Evolutionary conservation across 2,329 filamentous ascomycete species (phyloP), one percentile per base, ranked within the genome.

Genomic region (Bimuria novae-zelandiae): DNA sequence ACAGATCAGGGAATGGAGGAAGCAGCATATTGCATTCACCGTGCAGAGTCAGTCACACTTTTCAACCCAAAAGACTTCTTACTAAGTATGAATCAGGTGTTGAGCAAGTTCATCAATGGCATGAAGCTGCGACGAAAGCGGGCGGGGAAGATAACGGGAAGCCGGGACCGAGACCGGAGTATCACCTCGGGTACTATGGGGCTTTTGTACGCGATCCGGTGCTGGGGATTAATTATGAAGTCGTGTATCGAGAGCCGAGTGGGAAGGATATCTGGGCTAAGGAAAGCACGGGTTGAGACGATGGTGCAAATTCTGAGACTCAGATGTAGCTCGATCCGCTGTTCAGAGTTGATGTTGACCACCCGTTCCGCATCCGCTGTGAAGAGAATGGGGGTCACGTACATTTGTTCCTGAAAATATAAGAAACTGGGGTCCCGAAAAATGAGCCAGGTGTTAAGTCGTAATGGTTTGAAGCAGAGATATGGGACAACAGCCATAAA

Each of bases 131-230:
- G 23, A 11, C 60, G 0, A 52, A 52, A 33, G 51, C 55, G 3
- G 61, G 61, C 23, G 61, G 55, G 19, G 56, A 39, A 43, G 41
- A 51, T 22, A 63, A 62, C 47, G 60, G 61, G 5, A 47, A 51
- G 49, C 57, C 61, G 4, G 61, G 61, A 11, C 33, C 55, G 14
- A 54, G 61, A 33, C 33, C 36, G 19, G 42, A 50, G 30, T 61
- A 64, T 29, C 48, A 51, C 32, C 49, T 47, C 6, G 52, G 52
- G 14, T 64, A 62, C 47, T 61, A 59, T 52, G 55, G 30, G 19
- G 57, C 57, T 8, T 62, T 62, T 47, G 51, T 64, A 11, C 16
- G 54, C 14, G 61, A 64, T 50, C 60, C 60, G 7, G 23, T 42
- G 3, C 23, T 42, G 5, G 40, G 40, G 7, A 29, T 42, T 6